Conservation (phyloP, 139 green algal species). For the Coccomyxa sp. region DNA sequence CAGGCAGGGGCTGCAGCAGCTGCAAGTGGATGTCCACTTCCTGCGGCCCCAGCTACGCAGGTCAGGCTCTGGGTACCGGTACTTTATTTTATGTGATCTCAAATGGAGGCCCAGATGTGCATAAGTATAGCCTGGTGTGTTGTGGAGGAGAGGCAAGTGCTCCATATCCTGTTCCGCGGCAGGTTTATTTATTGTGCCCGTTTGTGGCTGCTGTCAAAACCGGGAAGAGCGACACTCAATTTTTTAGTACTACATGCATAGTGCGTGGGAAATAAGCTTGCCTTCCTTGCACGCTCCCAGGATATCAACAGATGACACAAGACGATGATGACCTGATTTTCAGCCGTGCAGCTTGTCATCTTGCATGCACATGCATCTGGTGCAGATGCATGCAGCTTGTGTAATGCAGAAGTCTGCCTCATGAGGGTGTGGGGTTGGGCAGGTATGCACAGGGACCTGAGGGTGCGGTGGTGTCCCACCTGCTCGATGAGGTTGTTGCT, state of each 20-base stretch:
- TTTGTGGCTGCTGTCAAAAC: too few relatives aligned
- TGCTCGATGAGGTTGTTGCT: constrained; percentile 77
- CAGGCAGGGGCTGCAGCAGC: constrained; percentile 67
- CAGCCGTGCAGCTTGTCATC: too few relatives aligned
- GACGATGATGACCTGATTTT: too few relatives aligned
- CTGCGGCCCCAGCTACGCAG: constrained; percentile 52
- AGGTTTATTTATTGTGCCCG: too few relatives aligned
- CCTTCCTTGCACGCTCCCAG: too few relatives aligned
- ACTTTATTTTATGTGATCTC: background rate
- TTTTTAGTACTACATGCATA: too few relatives aligned
- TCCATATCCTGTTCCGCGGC: background rate
- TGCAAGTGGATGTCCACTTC: constrained; percentile 80
- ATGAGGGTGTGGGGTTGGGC: background rate
- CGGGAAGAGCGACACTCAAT: too few relatives aligned
- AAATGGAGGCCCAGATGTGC: background rate
- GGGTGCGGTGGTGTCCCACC: constrained; percentile 29
- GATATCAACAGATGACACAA: too few relatives aligned
- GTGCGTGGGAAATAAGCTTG: too few relatives aligned
- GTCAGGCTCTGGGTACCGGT: background rate
- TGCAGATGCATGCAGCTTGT: too few relatives aligned
- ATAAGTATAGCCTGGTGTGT: background rate
- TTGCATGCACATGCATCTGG: too few relatives aligned
- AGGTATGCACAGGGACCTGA: constrained; percentile 22
- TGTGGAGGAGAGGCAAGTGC: background rate
- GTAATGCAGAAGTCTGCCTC: too few relatives aligned